These are phyloP conservation scores for Phaeoacremonium minimum DNA, from an alignment of 2,329 filamentous ascomycete genomes.

Conservation along the genomic window DNA sequence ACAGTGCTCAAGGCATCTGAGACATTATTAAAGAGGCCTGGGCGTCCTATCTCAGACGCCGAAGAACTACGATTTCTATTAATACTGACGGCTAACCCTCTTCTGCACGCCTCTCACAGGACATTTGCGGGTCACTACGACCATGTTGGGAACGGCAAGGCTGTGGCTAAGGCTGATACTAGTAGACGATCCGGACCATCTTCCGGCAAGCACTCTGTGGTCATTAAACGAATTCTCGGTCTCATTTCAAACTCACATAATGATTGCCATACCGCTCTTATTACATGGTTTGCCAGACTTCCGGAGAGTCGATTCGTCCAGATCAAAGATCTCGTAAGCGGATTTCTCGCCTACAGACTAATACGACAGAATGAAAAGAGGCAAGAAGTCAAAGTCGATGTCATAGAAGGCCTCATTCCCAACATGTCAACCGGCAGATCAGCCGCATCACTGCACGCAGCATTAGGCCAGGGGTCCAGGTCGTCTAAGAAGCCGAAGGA, in stretches of 20 bases:
- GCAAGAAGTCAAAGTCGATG: constrained; percentile 53
- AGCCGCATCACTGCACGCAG: constrained; percentile 71
- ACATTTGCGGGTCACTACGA: constrained; percentile 36
- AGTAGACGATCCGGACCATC: constrained; percentile 33
- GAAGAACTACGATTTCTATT: constrained; percentile 74
- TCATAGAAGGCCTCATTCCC: constrained; percentile 66
- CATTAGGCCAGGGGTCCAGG: constrained; percentile 53
- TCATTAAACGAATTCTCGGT: constrained; percentile 81
- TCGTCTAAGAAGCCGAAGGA: constrained; percentile 51
- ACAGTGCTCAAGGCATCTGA: constrained; percentile 75
- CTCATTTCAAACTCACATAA: constrained; percentile 71
- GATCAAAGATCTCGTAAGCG: constrained; percentile 71
- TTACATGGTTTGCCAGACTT: constrained; percentile 73
- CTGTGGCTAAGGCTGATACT: constrained; percentile 2
- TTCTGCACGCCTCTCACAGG: constrained; percentile 50
- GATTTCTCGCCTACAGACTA: constrained; percentile 78
- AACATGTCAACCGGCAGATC: constrained; percentile 63
- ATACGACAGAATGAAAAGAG: constrained; percentile 66
- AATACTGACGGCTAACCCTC: constrained; percentile 73
- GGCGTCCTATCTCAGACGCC: constrained; percentile 61
- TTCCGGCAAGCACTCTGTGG: constrained; percentile 70
- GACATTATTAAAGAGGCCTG: constrained; percentile 73
- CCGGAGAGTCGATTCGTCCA: constrained; percentile 64
- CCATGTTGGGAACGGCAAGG: constrained; percentile 16
- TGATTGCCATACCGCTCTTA: constrained; percentile 71